A percentile compares a stretch with the other conserved stretches of the same genome.
Evolutionary conservation across 495 filamentous ascomycete species (phyloP).

Genomic region (Xylaria cubensis): DNA sequence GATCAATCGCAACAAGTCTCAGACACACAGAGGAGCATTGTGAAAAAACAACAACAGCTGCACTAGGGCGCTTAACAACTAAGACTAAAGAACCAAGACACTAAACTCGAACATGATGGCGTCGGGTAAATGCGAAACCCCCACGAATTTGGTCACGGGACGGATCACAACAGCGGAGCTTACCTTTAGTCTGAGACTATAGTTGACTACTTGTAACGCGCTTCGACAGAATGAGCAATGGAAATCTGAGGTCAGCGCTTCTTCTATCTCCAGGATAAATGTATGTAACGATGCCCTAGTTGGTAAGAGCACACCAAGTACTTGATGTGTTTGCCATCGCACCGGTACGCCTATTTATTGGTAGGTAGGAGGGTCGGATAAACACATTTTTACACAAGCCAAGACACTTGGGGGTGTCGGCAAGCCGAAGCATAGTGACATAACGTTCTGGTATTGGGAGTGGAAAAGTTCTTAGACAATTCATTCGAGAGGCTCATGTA

Average conservation of each 20-base stretch:
- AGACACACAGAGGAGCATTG: background rate
- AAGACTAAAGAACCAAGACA: background rate
- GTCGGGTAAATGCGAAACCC: conserved; percentile 12
- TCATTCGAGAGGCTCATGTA: background rate
- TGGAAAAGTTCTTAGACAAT: background rate
- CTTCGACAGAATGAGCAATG: conserved; percentile 19
- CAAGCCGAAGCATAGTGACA: background rate
- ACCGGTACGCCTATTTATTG: background rate
- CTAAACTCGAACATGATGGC: background rate
- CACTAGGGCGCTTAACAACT: background rate
- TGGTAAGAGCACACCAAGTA: background rate
- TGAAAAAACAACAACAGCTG: background rate
- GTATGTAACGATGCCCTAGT: background rate
- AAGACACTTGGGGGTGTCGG: background rate
- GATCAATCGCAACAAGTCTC: background rate
- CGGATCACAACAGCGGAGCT: conserved; percentile 24
- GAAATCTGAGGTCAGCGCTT: conserved; percentile 25
- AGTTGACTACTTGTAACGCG: conserved; percentile 3
- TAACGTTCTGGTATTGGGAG: background rate
- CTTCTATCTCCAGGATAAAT: background rate
- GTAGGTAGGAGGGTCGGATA: conserved; percentile 2
- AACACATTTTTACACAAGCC: background rate
- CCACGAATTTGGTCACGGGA: conserved; percentile 23
- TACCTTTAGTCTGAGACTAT: conserved; percentile 11
- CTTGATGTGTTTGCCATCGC: background rate